phyloP scores from a whole-genome alignment of 164 flowering plant genomes.

The Echeveria elegans region DNA sequence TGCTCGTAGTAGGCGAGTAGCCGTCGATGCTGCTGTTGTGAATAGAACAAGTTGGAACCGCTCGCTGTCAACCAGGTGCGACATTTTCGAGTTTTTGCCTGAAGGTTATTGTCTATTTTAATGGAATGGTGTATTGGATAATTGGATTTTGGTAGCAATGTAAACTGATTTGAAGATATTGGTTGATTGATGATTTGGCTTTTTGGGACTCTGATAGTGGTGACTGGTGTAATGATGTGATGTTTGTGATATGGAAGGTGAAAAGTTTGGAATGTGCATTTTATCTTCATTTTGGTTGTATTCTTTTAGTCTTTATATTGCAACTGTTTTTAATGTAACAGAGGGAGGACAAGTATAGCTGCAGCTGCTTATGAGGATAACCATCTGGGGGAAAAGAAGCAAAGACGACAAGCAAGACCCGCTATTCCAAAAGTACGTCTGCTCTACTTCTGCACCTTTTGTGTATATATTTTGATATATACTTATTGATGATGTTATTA shows the following conservation, averaged over 20 bases:
- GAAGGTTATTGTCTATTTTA: not conserved
- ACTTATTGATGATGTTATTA: not conserved
- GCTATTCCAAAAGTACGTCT: constrained; percentile 49
- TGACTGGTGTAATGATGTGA: not conserved
- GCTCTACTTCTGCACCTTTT: not conserved
- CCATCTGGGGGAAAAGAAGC: constrained; percentile 33
- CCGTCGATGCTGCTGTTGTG: constrained; percentile 18
- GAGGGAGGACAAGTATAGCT: constrained; percentile 82
- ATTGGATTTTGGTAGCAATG: not conserved
- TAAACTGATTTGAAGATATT: not conserved
- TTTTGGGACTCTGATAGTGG: not conserved
- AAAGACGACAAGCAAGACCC: constrained; percentile 43
- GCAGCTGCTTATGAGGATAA: constrained; percentile 29
- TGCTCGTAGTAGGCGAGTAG: constrained; percentile 30
- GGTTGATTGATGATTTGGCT: not conserved
- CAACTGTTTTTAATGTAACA: constrained; percentile 17
- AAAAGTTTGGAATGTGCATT: not conserved
- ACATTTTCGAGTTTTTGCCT: constrained; percentile 16
- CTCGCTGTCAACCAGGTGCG: constrained; percentile 82
- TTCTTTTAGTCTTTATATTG: not conserved
- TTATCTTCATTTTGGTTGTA: not conserved
- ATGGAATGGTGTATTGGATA: not conserved
- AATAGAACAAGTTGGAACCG: constrained; percentile 83
- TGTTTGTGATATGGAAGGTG: not conserved
- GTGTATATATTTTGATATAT: not conserved